Conservation (phyloP, 2,329 filamentous ascomycete species). For the Colletotrichum destructivum region DNA sequence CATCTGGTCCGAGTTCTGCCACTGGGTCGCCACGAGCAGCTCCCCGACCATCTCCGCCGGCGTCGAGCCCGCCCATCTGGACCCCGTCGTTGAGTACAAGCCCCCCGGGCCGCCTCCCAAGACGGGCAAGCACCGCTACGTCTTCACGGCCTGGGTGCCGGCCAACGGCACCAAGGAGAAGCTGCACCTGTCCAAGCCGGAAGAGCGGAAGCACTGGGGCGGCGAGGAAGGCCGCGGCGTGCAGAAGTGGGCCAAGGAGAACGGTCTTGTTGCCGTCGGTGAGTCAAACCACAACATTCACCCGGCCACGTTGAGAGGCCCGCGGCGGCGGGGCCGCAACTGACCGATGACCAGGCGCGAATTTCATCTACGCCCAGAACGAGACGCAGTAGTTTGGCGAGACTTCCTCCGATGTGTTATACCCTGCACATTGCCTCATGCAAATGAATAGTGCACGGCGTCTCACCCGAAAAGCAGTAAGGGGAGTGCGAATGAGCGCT, state of each 20-base stretch:
- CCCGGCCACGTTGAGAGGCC: too few species aligned
- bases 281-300: conserved; percentile 43
- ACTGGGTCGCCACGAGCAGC: conserved; percentile 59
- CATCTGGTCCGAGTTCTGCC: conserved; percentile 62
- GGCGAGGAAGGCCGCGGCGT: conserved; percentile 55
- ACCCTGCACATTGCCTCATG: too few species aligned
- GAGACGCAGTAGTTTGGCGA: conserved; percentile 51
- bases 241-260: conserved; percentile 57
- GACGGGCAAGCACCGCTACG: conserved; percentile 61
- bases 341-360: conserved; percentile 53
- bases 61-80: conserved; percentile 46
- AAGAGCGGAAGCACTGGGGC: conserved; percentile 58
- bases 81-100: conserved; percentile 58
- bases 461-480: background rate
- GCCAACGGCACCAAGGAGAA: conserved; percentile 56
- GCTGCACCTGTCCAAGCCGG: conserved; percentile 53
- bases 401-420: too few species aligned
- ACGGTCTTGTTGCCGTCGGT: conserved; percentile 59
- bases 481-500: background rate
- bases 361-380: conserved; percentile 59
- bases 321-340: background rate
- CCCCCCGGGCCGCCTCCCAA: conserved; percentile 58
- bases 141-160: conserved; percentile 57
- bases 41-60: conserved; percentile 42
- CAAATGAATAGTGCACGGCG: too few species aligned